Conservation (phyloP, 169 alveolate genomes). For the Plasmodium blacklocki region DNA sequence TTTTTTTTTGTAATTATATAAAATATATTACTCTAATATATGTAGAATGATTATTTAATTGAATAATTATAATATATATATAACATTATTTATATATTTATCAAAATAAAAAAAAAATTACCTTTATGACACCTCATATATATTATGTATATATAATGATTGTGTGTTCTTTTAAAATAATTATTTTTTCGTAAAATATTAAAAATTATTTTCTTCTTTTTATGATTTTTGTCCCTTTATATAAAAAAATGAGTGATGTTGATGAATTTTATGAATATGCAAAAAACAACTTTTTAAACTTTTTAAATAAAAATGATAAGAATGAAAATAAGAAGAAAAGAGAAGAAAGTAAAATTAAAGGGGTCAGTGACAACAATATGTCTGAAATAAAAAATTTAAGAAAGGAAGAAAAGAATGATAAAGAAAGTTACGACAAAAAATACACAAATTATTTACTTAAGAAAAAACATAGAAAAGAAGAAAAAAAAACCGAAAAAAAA, state of each 20-base stretch:
- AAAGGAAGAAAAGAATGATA: conserved; percentile 41
- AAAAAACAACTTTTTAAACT: conserved; percentile 68
- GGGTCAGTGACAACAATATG: conserved; percentile 13
- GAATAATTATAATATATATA: too few species aligned
- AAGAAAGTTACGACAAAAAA: conserved; percentile 57
- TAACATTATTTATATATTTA: too few species aligned
- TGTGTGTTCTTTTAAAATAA: too few species aligned
- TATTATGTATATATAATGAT: too few species aligned
- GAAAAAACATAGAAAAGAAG: conserved; percentile 11
- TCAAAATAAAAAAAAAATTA: too few species aligned
- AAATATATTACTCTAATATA: too few species aligned
- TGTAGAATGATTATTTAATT: too few species aligned
- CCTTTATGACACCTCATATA: too few species aligned
- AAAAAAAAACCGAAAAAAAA: conserved; percentile 3
- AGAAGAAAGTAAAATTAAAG: conserved; percentile 41
- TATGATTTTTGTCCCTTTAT: too few species aligned
- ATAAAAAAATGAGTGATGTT: conserved; percentile 45
- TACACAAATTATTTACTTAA: conserved; percentile 49
- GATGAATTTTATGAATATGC: conserved; percentile 77
- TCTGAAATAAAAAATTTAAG: conserved; percentile 50
- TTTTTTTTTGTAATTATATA: too few species aligned
- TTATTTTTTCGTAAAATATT: not conserved
- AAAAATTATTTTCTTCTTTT: not conserved
- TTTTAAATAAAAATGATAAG: conserved; percentile 49
- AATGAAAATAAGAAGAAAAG: conserved; percentile 20